phyloP scores from a whole-genome alignment of 306 rosid species.

The Citrullus mucosospermus region DNA sequence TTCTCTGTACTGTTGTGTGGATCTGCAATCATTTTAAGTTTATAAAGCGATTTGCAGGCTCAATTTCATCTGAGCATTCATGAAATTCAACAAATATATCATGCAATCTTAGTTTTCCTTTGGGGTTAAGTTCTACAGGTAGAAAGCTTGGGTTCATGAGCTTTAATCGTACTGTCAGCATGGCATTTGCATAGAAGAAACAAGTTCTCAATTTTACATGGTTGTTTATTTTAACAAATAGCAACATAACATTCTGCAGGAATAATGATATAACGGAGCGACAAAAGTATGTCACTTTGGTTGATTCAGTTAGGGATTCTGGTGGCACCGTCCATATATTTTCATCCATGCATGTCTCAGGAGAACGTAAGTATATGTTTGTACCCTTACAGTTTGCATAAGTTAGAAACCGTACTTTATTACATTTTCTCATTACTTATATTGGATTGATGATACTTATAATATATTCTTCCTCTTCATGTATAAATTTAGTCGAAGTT shows the following conservation, averaged over 20 bases:
- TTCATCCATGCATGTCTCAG: slow-evolving; percentile 92
- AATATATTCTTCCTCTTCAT: no score
- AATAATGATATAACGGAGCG: slow-evolving; percentile 52
- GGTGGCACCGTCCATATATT: slow-evolving; percentile 88
- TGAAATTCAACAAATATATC: neutral
- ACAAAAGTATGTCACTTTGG: slow-evolving; percentile 63
- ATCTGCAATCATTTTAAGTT: neutral
- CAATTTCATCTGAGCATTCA: neutral
- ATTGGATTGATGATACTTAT: neutral
- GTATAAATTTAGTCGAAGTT: no score
- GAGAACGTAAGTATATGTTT: slow-evolving; percentile 69
- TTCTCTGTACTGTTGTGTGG: neutral
- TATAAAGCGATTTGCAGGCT: neutral
- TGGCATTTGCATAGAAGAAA: neutral
- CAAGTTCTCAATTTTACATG: neutral
- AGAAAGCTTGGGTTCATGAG: neutral
- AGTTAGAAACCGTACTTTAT: neutral
- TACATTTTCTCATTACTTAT: neutral
- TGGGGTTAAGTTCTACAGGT: neutral
- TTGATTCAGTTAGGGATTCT: slow-evolving; percentile 63
- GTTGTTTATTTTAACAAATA: neutral
- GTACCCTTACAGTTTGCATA: neutral
- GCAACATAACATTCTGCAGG: slow-evolving; percentile 27
- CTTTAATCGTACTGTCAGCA: neutral
- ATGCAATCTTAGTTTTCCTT: neutral